Conservation (phyloP, 805 yeast species). For the Lachancea waltii region DNA sequence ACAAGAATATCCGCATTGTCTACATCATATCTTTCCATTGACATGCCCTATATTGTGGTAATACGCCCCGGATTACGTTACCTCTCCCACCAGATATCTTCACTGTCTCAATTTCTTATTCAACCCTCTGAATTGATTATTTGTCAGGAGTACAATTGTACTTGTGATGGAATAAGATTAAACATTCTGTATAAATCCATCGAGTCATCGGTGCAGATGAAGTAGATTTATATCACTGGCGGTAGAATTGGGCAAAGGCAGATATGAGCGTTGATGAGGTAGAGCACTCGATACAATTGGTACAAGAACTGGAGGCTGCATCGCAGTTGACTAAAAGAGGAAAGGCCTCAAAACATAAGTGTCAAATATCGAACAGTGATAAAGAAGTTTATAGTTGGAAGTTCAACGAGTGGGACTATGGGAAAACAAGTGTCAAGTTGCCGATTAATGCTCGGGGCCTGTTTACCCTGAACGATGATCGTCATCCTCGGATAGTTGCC, state of each 20-base stretch:
- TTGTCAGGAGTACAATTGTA: too few relatives aligned
- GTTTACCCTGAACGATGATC: constrained; percentile 43
- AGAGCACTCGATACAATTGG: constrained; percentile 11
- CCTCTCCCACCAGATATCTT: too few relatives aligned
- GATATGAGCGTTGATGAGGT: neutral
- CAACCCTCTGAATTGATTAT: too few relatives aligned
- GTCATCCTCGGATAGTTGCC: constrained; percentile 45
- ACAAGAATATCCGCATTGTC: constrained; percentile 84
- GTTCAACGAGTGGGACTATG: constrained; percentile 86
- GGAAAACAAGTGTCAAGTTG: constrained; percentile 43
- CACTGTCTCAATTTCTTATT: too few relatives aligned
- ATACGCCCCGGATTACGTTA: neutral
- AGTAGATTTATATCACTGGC: too few relatives aligned
- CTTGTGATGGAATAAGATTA: too few relatives aligned
- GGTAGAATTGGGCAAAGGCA: neutral
- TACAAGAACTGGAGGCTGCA: constrained; percentile 20
- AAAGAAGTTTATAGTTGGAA: constrained; percentile 54
- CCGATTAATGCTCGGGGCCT: constrained; percentile 83
- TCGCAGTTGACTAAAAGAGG: constrained; percentile 27
- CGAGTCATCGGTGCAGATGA: too few relatives aligned
- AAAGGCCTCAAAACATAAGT: constrained; percentile 26
- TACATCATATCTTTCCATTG: constrained; percentile 39
- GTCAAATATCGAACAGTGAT: constrained; percentile 24
- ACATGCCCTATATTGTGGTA: neutral
- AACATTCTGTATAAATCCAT: too few relatives aligned